Conservation (phyloP, 1,139 yeast species). For the Yamadazyma oceani region DNA sequence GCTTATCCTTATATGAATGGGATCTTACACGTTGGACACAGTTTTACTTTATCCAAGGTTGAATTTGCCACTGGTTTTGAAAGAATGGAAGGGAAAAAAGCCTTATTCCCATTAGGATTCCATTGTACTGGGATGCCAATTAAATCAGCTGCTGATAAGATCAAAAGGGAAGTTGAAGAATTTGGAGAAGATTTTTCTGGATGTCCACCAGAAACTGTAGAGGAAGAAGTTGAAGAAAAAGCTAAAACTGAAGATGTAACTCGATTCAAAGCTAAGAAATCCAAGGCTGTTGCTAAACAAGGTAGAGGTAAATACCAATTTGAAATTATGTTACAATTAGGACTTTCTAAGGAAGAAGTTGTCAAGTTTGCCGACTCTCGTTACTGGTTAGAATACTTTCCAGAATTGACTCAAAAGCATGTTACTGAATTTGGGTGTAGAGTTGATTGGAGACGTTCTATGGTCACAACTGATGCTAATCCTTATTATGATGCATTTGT, state of each 20-base stretch:
- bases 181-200: conserved; percentile 82
- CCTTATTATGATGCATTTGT: conserved; percentile 94
- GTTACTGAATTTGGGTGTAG: conserved; percentile 86
- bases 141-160: conserved; percentile 93
- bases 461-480: conserved; percentile 92
- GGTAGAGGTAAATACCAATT: conserved; percentile 94
- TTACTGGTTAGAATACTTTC: conserved; percentile 90
- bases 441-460: conserved; percentile 98
- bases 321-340: conserved; percentile 94
- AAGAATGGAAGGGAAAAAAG: conserved; percentile 90
- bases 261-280: conserved; percentile 87
- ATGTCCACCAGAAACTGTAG: conserved; percentile 57
- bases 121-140: conserved; percentile 99
- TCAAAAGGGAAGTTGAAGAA: conserved; percentile 86
- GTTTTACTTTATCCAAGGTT: conserved; percentile 91
- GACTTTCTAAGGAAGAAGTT: conserved; percentile 80
- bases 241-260: conserved; percentile 72
- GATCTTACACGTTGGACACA: conserved; percentile 96
- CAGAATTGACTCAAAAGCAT: conserved; percentile 81
- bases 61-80: conserved; percentile 94
- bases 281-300: conserved; percentile 89
- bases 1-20: conserved; percentile 99
- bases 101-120: conserved; percentile 94
- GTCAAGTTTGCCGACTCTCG: conserved; percentile 84
- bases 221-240: conserved; percentile 24